Evolutionary conservation across 495 filamentous ascomycete species (phyloP), one percentile per base, ranked within the genome.

Genomic region (Hyaloscypha variabilis): DNA sequence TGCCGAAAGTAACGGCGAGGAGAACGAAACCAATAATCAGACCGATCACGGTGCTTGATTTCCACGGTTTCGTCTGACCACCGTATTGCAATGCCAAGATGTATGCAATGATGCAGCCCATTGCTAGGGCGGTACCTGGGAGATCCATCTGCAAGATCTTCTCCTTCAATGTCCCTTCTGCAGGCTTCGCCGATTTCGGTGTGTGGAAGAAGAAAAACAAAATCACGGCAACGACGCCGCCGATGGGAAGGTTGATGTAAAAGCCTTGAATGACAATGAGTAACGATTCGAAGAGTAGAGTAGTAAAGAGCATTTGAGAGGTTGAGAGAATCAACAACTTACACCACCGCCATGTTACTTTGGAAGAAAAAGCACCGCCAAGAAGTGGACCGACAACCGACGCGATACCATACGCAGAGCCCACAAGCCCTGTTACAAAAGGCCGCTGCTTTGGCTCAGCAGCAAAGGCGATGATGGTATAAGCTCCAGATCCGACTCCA

Each of bases 61-160:
- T 71, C 92, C 92, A 95, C 0, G 75, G 66, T 65, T 94, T 91
- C 30, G 77, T 82, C 0, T 82, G 84, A 6, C 92, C 92, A 53
- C 91, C 92, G 92, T 92, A 96, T 72, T 94, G 91, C 26, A 96
- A 78, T 0, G 93, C 93, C 0, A 96, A 78, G 19, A 95, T 74
- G 2, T 93, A 74, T 65, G 83, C 88, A 67, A 93, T 80, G 34
- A 95, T 84, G 21, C 80, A 82, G 4, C 91, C 57, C 57, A 60
- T 60, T 70, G 94, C 90, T 61, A 90, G 74, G 2, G 78, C 6
- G 0, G 85, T 88, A 4, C 92, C 92, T 5, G 83, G 67, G 1
- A 87, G 60, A 57, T 66, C 63, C 29, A 66, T 17, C 6, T 66
- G 63, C 55, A 42, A 26, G n/a, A 66, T 24, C 55, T 66, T 66